Conservation (phyloP, 2,329 filamentous ascomycete genomes). For the Uncinocarpus reesii region DNA sequence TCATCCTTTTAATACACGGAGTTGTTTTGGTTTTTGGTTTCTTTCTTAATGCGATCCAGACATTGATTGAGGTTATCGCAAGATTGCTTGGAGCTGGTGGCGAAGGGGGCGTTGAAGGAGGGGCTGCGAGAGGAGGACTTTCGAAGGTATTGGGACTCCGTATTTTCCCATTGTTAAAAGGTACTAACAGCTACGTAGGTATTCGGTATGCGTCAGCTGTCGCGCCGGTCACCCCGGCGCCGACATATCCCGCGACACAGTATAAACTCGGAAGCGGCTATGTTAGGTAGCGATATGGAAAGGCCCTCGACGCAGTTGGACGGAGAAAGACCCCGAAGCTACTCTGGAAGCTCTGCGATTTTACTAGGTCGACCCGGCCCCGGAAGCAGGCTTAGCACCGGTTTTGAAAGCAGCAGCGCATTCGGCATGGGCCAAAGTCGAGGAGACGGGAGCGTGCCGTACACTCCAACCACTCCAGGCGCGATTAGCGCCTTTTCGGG, state of each 20-base stretch:
- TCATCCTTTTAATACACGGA: conserved; percentile 75
- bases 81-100: conserved; percentile 73
- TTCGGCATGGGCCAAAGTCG: conserved; percentile 42
- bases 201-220: conserved; percentile 82
- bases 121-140: conserved; percentile 66
- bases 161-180: not conserved
- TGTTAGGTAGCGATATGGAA: conserved; percentile 60
- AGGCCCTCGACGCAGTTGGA: conserved; percentile 50
- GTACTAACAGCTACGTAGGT: conserved; percentile 38
- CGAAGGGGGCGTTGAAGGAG: conserved; percentile 48
- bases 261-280: conserved; percentile 70
- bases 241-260: conserved; percentile 62
- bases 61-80: conserved; percentile 76
- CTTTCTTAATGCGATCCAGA: conserved; percentile 83
- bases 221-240: conserved; percentile 57
- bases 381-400: conserved; percentile 41
- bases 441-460: conserved; percentile 51
- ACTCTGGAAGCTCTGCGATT: conserved; percentile 53
- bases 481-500: conserved; percentile 61
- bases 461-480: conserved; percentile 62
- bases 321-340: conserved; percentile 46
- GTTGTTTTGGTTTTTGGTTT: conserved; percentile 82
- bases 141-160: conserved; percentile 50
- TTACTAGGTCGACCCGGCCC: conserved; percentile 45
- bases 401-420: conserved; percentile 44